phyloP scores from a whole-genome alignment of 1,284 basidiomycete species.

The Trichosporon faecale region DNA sequence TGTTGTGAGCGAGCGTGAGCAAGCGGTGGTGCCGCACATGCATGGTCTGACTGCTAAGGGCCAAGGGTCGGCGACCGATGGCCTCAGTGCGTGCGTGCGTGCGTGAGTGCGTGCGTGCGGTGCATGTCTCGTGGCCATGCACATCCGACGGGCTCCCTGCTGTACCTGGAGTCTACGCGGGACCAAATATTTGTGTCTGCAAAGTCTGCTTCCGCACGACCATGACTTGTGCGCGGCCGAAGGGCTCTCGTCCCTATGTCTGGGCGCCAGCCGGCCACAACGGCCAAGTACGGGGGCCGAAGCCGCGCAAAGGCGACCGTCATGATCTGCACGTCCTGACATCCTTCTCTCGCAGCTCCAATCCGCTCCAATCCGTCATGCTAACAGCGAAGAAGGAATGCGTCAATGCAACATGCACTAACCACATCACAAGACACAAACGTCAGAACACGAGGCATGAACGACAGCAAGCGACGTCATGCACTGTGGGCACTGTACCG shows the following conservation, averaged over 20 bases:
- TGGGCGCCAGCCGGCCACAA: not conserved
- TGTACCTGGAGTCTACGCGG: not conserved
- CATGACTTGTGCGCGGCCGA: not conserved
- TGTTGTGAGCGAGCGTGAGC: not conserved
- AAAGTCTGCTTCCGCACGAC: not conserved
- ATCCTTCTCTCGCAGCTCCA: no score
- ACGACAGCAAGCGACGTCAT: not conserved
- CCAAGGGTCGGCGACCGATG: slow-evolving; percentile 52
- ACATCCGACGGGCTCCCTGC: not conserved
- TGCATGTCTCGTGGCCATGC: slow-evolving; percentile 1
- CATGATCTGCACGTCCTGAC: no score
- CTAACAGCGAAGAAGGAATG: no score
- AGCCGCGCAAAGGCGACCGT: no score
- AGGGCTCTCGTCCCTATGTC: not conserved
- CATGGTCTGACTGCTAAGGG: not conserved
- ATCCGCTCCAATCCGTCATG: no score
- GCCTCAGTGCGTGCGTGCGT: not conserved
- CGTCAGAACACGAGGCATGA: no score
- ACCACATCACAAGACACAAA: no score
- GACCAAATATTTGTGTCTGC: not conserved
- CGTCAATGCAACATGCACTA: no score
- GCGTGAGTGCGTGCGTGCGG: no score
- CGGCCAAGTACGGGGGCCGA: not conserved
- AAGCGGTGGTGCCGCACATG: not conserved
- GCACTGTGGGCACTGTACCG: not conserved